Evolutionary conservation across 345 rosid species (phyloP), one percentile per base, ranked within the genome.

Genomic region (Cardamine resedifolia): DNA sequence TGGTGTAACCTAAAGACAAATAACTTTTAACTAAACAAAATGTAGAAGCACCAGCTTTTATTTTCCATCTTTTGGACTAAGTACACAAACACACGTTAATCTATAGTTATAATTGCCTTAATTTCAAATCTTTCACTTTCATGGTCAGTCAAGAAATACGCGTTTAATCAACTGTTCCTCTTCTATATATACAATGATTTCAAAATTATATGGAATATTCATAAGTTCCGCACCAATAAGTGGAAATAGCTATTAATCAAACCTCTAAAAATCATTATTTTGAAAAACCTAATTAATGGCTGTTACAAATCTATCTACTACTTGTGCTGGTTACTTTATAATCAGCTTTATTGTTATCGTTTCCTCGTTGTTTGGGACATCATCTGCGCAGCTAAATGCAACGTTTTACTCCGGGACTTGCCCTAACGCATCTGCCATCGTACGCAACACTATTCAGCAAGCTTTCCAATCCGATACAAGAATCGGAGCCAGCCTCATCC

Each of bases 401-500:
- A 78, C 86, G 10, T 91, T 86, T 65, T 91, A 91, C 66, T 74
- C 71, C 1, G 66, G 71, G 0, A 75, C 96, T 5, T 91, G 97
- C 72, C 94, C 97, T 1, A 85, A 89, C 45, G 85, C 74, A 7
- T 74, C 91, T 0, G 52, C 68, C 80, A 82, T 88, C 19, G 92
- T 88, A 1, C 77, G 83, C 23, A 79, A 15, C 41, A 81, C 69
- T 11, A 52, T 89, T 47, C 86, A 86, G 55, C 90, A 81, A 60
- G 96, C 94, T 44, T 49, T 81, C 31, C 83, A 80, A 23, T 80
- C 86, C 4, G 97, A 89, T 56, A 14, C 83, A 10, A 85, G 96
- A 50, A 84, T 89, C 21, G 87, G 81, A 10, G 97, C 96, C 39
- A 91, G 91, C 75, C 91, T 91, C 10, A 79, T 81, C 72, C 90